A percentile compares a stretch with the other conserved stretches of the same genome.
Evolutionary conservation across 2,329 filamentous ascomycete genomes (phyloP).

Genomic region (Colletotrichum sansevieriae): DNA sequence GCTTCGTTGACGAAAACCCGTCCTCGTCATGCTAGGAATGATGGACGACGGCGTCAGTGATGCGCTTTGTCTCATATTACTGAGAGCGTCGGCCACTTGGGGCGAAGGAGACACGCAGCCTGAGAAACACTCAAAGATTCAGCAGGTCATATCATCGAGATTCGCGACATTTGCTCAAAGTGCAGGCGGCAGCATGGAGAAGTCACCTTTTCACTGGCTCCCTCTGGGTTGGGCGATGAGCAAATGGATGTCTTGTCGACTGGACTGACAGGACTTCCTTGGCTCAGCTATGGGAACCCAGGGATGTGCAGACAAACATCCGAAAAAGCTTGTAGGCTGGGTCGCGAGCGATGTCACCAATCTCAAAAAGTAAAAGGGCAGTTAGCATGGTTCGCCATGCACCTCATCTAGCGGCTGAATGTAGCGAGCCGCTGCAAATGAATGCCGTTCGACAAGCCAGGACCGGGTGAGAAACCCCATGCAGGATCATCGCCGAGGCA

Average conservation of each 20-base stretch:
- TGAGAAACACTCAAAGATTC: neutral
- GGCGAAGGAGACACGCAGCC: neutral
- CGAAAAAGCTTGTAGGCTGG: constrained; percentile 22
- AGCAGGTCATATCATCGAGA: neutral
- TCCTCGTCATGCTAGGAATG: too few species aligned
- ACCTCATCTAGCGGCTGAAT: constrained; percentile 14
- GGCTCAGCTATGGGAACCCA: constrained; percentile 9
- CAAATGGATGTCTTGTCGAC: neutral
- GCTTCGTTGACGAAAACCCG: too few species aligned
- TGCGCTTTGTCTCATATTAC: neutral
- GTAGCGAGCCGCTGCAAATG: constrained; percentile 6
- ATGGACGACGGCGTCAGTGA: too few species aligned
- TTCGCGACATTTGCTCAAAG: neutral
- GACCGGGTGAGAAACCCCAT: neutral
- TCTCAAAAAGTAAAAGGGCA: constrained; percentile 21
- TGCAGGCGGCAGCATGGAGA: neutral
- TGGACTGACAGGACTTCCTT: neutral
- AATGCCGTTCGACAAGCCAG: neutral
- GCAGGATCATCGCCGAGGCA: constrained; percentile 17
- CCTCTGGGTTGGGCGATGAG: neutral
- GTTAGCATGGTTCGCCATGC: neutral
- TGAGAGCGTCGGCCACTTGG: too few species aligned
- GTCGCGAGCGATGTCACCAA: neutral
- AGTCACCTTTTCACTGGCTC: too few species aligned
- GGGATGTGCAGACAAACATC: neutral